phyloP scores from a whole-genome alignment of 2,329 filamentous ascomycete species.

The Scytalidium lignicola region DNA sequence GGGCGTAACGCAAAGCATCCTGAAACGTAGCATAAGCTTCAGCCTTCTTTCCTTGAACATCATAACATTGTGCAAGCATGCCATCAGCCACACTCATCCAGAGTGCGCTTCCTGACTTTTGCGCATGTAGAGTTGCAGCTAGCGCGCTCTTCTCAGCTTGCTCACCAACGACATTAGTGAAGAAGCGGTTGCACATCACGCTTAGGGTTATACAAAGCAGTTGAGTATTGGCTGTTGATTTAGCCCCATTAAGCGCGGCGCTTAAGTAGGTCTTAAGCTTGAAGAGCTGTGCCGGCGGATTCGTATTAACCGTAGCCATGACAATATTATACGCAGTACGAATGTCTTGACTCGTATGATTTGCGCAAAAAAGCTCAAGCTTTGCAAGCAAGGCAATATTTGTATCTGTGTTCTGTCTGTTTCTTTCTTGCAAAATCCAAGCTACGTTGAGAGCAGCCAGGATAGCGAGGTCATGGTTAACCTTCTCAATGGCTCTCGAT shows the following conservation, averaged over 20 bases:
- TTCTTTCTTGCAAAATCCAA: conserved; percentile 64
- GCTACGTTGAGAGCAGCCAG: conserved; percentile 64
- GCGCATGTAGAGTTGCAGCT: conserved; percentile 63
- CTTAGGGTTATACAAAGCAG: conserved; percentile 79
- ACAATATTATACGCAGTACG: conserved; percentile 73
- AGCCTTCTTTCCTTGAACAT: conserved; percentile 60
- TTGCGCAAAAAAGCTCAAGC: conserved; percentile 61
- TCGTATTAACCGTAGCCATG: conserved; percentile 59
- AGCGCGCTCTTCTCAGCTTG: conserved; percentile 73
- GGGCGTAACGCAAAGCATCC: conserved; percentile 21
- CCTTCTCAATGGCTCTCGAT: conserved; percentile 38
- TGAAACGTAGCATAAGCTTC: conserved; percentile 42
- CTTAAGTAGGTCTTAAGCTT: conserved; percentile 76
- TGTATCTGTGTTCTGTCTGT: conserved; percentile 50
- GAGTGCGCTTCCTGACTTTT: conserved; percentile 63
- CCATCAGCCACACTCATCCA: conserved; percentile 80
- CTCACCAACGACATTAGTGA: conserved; percentile 57
- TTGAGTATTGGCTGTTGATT: conserved; percentile 67
- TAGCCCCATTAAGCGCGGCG: conserved; percentile 64
- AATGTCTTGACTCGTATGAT: conserved; percentile 70
- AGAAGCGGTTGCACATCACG: conserved; percentile 75
- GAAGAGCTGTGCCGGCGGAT: conserved; percentile 62
- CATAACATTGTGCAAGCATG: conserved; percentile 70
- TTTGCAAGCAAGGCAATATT: conserved; percentile 58
- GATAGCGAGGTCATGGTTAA: conserved; percentile 59